Base-by-base conservation (phyloP, 1,284 basidiomycete species). In the Phylloboletellus chloephorus region DNA sequence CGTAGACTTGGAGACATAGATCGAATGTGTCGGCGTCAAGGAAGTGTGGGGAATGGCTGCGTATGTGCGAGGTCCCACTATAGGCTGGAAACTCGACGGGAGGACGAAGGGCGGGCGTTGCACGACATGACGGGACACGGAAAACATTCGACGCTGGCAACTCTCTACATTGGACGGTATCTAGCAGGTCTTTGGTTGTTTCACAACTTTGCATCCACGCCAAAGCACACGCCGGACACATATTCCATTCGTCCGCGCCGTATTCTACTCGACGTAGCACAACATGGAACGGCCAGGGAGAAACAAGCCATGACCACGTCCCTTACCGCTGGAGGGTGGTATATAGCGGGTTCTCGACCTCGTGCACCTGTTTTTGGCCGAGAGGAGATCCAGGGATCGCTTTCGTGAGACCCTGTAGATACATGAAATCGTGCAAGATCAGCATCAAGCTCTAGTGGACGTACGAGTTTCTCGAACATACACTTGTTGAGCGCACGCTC, bases 381-480 rank as follows among this genome's bases (percentile, higher is more conserved):
- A 75, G 78, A 48, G 95, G 88, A 38, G 90, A 73, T 15, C 93
- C 94, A 23, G 96, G 95, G 52, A 98, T 96, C 43, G 78, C 83
- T 73, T 98, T 98, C 41, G 75, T 79, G 42, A 98, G 74, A 56
- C 91, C 92, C 93, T 96, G 52, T 37, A 11, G 12, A 15, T 22
- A 38, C 16, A 36, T 33, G 24, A 38, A 46, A 16, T 43, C n/a
- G 12, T n/a, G 37, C 17, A 23, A 28, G 11, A 44, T 17, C 15
- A 37, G 10, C 16, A 4, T 22, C 25, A 17, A 37, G 2, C 7
- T 13, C 16, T 35, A 23, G 35, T 42, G 26, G 31, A 72, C 83
- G 53, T 50, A 91, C 90, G 51, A 98, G 76, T 67, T 97, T 98
- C 67, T 95, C 86, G 58, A 97, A 95, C 71, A 98, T 90, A 69